Evolutionary conservation across 78 protist genomes (phyloP).

Genomic region (Parvularia atlantis): DNA sequence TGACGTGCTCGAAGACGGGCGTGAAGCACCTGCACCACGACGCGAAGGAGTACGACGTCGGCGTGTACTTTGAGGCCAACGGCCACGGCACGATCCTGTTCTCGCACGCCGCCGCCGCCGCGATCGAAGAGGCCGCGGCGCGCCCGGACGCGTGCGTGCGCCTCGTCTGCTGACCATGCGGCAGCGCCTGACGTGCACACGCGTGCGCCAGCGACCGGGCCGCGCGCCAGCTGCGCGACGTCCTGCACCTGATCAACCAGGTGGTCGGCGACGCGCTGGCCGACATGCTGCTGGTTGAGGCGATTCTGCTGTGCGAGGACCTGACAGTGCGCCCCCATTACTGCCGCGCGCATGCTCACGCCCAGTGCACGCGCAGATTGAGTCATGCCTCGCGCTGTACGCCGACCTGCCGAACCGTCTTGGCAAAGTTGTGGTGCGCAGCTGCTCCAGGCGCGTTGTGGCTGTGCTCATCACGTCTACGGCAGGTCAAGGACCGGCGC

Average conservation of each 20-base stretch:
- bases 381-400: slow-evolving; percentile 39
- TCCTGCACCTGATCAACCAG: slow-evolving; percentile 20
- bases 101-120: neutral
- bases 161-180: too few species aligned
- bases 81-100: slow-evolving; percentile 71
- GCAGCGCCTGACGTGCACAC: too few species aligned
- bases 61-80: slow-evolving; percentile 79
- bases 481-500: slow-evolving; percentile 14
- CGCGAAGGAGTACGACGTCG: slow-evolving; percentile 48
- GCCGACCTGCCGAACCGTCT: slow-evolving; percentile 48
- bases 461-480: too few species aligned
- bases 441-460: too few species aligned
- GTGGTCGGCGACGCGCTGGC: slow-evolving; percentile 58
- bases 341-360: too few species aligned
- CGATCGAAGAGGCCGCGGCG: too few species aligned
- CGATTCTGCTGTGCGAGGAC: slow-evolving; percentile 13
- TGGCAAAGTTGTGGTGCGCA: slow-evolving; percentile 37
- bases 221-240: neutral
- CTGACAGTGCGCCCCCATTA: too few species aligned
- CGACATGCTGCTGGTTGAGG: slow-evolving; percentile 55
- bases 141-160: too few species aligned
- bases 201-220: too few species aligned
- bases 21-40: slow-evolving; percentile 67
- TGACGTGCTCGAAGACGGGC: slow-evolving; percentile 50
- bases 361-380: too few species aligned